Evolutionary conservation across 2,329 filamentous ascomycete species (phyloP), one percentile per base, ranked within the genome.

Genomic region (Phaeosphaeria sp.): DNA sequence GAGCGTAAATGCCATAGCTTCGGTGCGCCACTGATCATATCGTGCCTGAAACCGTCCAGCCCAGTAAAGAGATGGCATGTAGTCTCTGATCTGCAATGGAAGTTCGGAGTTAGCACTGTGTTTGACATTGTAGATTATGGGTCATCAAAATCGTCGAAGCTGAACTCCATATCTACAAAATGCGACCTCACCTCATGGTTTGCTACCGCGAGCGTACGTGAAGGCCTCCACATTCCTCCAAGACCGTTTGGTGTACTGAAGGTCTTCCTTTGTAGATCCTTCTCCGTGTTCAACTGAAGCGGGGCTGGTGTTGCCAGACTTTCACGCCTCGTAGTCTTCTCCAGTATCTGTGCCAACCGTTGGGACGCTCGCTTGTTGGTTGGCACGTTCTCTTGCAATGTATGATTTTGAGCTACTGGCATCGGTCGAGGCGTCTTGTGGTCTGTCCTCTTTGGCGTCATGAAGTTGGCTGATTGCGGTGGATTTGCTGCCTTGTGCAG

Each of bases 11-110:
- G 56, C 52, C 66, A 73, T 72, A 15, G 70, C 72, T 52, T 73
- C 68, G 7, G 68, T 72, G 27, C 71, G 73, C 74, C 74, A 76
- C 44, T 69, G 68, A 55, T 76, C 74, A 48, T 65, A 72, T 55
- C 70, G 62, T 5, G 72, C 63, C 52, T 73, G 71, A 47, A 76
- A 75, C 9, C 74, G 66, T 9, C 73, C 74, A 6, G 74, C 73
- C 74, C 74, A 76, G 54, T 74, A 76, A 6, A 68, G 49, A 2
- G 65, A 58, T 39, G 72, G 72, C 73, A 75, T 75, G 20, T 70
- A 72, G 22, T 74, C 68, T 63, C 64, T 68, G 20, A 76, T 65
- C 73, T 75, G 72, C 21, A 58, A 22, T 47, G 50, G 39, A 42
- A 52, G 20, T 49, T 49, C 22, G 59, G 54, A 22, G 62, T 75